phyloP scores from a whole-genome alignment of 768 basidiomycete species.

The Cystobasidium tubakii region DNA sequence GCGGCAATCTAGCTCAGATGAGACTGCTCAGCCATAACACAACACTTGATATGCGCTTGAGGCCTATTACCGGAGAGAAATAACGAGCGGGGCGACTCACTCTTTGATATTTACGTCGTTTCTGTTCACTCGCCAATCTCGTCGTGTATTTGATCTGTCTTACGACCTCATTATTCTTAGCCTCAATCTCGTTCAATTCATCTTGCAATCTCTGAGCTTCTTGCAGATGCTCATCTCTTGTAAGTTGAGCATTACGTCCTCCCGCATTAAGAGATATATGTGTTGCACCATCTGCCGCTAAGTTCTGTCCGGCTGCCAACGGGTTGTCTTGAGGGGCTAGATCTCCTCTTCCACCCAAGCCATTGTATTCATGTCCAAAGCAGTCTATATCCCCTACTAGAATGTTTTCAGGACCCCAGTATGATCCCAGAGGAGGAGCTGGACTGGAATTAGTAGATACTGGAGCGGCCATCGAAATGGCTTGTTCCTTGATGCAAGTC shows the following conservation, averaged over 20 bases:
- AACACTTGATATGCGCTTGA: too few relatives aligned
- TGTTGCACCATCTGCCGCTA: too few relatives aligned
- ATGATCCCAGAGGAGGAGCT: too few relatives aligned
- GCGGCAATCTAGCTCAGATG: not conserved
- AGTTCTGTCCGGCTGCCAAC: too few relatives aligned
- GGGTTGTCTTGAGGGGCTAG: too few relatives aligned
- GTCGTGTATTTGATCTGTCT: not conserved
- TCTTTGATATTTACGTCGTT: not conserved
- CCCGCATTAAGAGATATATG: too few relatives aligned
- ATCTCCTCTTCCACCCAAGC: too few relatives aligned
- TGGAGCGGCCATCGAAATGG: too few relatives aligned
- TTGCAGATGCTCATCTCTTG: not conserved
- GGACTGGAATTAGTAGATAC: too few relatives aligned
- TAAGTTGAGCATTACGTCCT: not conserved
- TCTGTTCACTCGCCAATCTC: not conserved
- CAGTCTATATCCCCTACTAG: too few relatives aligned
- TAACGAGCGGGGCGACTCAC: not conserved
- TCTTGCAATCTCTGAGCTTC: not conserved
- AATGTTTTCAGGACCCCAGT: too few relatives aligned
- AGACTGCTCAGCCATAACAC: not conserved
- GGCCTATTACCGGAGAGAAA: not conserved
- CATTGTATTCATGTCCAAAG: too few relatives aligned
- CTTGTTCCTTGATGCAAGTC: slow-evolving; percentile 54
- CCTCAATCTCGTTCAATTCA: not conserved
- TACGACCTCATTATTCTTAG: not conserved